Evolutionary conservation across 176 grass and related monocot species (phyloP), one percentile per base, ranked within the genome.

Genomic region (Carex pumila): DNA sequence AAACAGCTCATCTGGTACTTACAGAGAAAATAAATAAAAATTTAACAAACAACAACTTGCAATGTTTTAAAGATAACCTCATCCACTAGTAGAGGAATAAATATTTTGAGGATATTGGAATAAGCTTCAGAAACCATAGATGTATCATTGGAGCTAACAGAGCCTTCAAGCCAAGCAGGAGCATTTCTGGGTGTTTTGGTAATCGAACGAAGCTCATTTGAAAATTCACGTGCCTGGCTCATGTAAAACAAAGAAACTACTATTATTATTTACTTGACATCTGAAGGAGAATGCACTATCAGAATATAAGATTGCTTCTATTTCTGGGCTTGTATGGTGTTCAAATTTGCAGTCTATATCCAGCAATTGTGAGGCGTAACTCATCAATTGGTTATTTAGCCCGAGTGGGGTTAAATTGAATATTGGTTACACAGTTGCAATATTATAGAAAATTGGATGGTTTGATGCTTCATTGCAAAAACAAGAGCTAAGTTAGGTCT

Each of bases 11-110:
- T 12, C 64, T 69, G 32, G 6, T 50, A 77, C 50, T 77, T 32
- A 4, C 15, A 41, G 36, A 77, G 22, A 56, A 62, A 57, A 77
- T 13, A 30, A 56, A 56, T 32, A 56, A 22, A 77, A 54, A 18
- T 32, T 32, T 30, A 75, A 77, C 70, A 31, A 77, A 56, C 25
- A 76, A 76, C 25, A 76, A 73, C 21, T 55, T 77, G 21, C 73
- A 56, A 56, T 31, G 71, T 80, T 63, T 57, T 72, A 67, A 58
- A 71, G 63, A 37, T 62, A 83, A 98, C 95, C 95, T 98, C 95
- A 79, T 98, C 95, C 31, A 98, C 95, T 81, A 98, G 95, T 62
- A 98, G 92, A 17, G 95, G 95, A 71, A 98, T 98, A 91, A 98
- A 98, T 82, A 99, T 99, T 64, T 88, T 95, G 84, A 99, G 96